phyloP scores from a whole-genome alignment of 2,329 filamentous ascomycete species.

The Camillea tinctor region DNA sequence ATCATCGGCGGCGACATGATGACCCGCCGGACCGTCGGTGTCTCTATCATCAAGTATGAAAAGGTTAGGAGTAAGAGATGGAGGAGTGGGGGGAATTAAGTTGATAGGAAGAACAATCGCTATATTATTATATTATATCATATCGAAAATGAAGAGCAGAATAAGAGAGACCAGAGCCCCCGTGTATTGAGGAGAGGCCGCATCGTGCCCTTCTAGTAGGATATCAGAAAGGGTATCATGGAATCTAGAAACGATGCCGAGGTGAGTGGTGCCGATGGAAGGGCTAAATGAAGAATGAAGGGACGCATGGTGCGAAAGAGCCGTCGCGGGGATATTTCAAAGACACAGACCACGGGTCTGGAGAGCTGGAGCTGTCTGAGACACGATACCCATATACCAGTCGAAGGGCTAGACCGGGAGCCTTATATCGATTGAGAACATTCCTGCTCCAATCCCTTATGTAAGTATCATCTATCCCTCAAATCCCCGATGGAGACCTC shows the following conservation, averaged over 20 bases:
- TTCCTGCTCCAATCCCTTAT: not conserved
- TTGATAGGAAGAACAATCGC: not conserved
- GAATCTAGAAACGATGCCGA: slow-evolving; percentile 17
- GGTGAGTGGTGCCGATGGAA: slow-evolving; percentile 8
- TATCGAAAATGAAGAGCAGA: not conserved
- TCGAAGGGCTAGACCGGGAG: slow-evolving; percentile 10
- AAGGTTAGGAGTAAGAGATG: not conserved
- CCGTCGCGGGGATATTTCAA: not conserved
- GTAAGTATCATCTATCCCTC: not conserved
- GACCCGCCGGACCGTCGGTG: not conserved
- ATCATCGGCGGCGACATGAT: not conserved
- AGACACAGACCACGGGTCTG: not conserved
- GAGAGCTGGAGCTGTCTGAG: slow-evolving; percentile 3
- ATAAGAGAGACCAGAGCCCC: not conserved
- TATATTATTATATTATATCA: slow-evolving; percentile 4
- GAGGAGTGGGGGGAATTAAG: not conserved
- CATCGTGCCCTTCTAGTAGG: slow-evolving; percentile 2
- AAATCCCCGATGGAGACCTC: not conserved
- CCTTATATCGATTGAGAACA: slow-evolving; percentile 3
- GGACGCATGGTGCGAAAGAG: slow-evolving; percentile 10
- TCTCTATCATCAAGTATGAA: slow-evolving; percentile 1
- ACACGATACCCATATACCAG: slow-evolving; percentile 17
- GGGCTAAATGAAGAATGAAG: slow-evolving; percentile 23
- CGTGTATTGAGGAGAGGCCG: not conserved
- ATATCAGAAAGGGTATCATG: slow-evolving; percentile 9